phyloP scores from a whole-genome alignment of 345 rosid genomes.

The Angophora floribunda region DNA sequence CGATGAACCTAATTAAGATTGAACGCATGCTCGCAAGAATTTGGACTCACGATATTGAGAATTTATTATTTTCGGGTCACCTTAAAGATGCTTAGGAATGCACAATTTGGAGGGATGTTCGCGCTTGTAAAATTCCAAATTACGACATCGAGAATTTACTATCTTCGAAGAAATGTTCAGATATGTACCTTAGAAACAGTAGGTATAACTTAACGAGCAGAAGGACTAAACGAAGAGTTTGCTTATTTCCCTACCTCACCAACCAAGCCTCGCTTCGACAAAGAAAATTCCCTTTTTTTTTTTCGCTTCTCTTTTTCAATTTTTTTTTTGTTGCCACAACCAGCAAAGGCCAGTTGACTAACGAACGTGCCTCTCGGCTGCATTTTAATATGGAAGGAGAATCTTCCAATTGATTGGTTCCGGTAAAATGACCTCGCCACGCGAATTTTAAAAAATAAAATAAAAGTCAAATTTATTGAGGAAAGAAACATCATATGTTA shows the following conservation, averaged over 20 bases:
- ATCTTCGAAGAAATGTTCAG: no score
- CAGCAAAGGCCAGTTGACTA: background rate
- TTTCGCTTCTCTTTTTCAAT: background rate
- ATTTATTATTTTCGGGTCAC: background rate
- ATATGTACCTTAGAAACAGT: background rate
- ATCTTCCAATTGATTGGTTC: background rate
- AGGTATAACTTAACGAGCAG: background rate
- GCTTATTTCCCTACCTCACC: background rate
- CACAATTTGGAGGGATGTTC: background rate
- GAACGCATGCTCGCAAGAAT: rapidly evolving
- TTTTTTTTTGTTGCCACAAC: background rate
- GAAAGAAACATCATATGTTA: background rate
- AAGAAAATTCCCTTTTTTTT: rapidly evolving
- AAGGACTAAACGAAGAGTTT: background rate
- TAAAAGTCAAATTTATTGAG: background rate
- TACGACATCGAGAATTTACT: no score
- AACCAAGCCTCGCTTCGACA: background rate
- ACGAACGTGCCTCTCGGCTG: background rate
- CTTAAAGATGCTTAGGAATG: background rate
- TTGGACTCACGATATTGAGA: rapidly evolving
- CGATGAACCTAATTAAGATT: background rate
- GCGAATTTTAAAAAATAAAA: background rate
- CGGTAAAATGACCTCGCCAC: background rate
- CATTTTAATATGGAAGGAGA: background rate
- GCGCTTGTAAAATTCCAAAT: no score